phyloP scores from a whole-genome alignment of 2,329 filamentous ascomycete species.

The Clarireedia paspali region DNA sequence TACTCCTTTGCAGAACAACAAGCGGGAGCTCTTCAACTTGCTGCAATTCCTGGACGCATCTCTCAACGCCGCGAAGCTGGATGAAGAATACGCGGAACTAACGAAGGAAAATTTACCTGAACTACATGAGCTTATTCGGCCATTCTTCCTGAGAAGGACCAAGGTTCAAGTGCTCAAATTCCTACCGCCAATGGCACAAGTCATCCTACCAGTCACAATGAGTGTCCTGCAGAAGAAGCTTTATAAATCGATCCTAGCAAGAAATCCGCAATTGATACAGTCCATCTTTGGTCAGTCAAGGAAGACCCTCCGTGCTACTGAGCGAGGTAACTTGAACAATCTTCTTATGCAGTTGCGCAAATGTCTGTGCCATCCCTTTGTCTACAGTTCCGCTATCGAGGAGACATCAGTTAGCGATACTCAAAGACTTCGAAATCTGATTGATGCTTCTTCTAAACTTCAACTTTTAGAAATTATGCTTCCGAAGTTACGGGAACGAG shows the following conservation, averaged over 20 bases:
- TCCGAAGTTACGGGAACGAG: constrained; percentile 75
- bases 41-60: constrained; percentile 79
- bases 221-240: constrained; percentile 87
- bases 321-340: constrained; percentile 80
- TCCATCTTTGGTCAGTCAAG: constrained; percentile 69
- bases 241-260: constrained; percentile 86
- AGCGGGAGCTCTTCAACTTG: constrained; percentile 91
- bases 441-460: constrained; percentile 88
- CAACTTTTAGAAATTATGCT: constrained; percentile 77
- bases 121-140: constrained; percentile 75
- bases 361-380: constrained; percentile 90
- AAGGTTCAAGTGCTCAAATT: constrained; percentile 89
- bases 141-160: constrained; percentile 65
- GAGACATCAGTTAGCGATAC: constrained; percentile 59
- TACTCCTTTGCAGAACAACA: constrained; percentile 93
- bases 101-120: constrained; percentile 74
- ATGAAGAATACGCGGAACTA: constrained; percentile 68
- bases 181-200: constrained; percentile 85
- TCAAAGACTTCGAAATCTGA: constrained; percentile 67
- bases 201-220: constrained; percentile 96
- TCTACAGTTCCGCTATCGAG: constrained; percentile 87
- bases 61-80: constrained; percentile 63
- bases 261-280: constrained; percentile 82
- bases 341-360: constrained; percentile 94
- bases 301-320: constrained; percentile 51